These are phyloP conservation scores for Yarrowia sp. DNA, from an alignment of 805 yeast species.

Conservation along the genomic window DNA sequence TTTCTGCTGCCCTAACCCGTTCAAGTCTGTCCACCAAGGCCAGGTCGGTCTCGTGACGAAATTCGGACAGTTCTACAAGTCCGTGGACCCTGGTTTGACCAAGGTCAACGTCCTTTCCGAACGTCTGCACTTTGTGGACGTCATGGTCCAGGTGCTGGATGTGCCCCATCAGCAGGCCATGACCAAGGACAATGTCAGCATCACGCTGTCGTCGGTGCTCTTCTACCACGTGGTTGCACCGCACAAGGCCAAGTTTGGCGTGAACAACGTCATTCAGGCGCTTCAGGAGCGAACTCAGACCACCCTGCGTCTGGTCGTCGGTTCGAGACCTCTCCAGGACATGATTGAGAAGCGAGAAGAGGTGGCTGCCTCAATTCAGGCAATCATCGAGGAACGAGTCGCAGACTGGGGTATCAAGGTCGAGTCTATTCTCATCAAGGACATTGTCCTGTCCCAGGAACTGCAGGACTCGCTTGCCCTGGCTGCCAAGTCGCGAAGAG, in stretches of 20 bases:
- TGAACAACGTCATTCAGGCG: constrained; percentile 61
- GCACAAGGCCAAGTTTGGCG: constrained; percentile 67
- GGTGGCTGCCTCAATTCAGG: constrained; percentile 68
- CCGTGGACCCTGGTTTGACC: constrained; percentile 72
- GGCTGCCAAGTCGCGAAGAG: constrained; percentile 78
- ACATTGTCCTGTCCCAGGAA: constrained; percentile 60
- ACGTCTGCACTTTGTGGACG: constrained; percentile 57
- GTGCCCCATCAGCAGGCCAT: constrained; percentile 72
- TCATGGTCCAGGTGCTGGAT: constrained; percentile 66
- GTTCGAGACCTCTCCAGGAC: constrained; percentile 69
- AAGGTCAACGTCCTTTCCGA: constrained; percentile 73
- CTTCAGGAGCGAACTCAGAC: constrained; percentile 73
- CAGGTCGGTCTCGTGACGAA: constrained; percentile 70
- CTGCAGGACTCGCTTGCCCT: constrained; percentile 68
- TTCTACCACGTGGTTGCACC: constrained; percentile 73
- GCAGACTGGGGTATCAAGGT: constrained; percentile 73
- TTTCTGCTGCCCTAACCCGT: constrained; percentile 64
- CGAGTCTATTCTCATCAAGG: constrained; percentile 73
- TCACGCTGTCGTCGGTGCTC: constrained; percentile 68
- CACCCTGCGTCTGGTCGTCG: constrained; percentile 74
- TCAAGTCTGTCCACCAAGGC: constrained; percentile 67
- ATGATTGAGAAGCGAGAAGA: constrained; percentile 77
- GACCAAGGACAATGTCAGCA: constrained; percentile 73
- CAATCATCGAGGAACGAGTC: constrained; percentile 66
- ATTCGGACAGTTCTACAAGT: constrained; percentile 68